phyloP scores from a whole-genome alignment of 2,329 filamentous ascomycete genomes.

The Calonectria ilicicola region DNA sequence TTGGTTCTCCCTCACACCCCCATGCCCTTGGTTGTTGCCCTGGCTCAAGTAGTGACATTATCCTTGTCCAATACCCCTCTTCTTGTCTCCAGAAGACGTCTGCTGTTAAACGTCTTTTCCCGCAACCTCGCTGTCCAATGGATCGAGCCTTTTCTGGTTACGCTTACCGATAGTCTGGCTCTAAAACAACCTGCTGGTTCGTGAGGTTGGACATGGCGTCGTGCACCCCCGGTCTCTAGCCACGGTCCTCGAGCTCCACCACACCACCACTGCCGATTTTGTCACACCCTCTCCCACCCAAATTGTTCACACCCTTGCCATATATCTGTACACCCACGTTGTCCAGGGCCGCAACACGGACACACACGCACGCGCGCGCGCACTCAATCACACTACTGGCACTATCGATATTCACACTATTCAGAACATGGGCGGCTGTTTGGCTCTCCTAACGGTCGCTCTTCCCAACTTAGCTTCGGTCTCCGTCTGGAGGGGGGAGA shows the following conservation, averaged over 20 bases:
- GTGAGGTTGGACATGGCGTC: constrained; percentile 6
- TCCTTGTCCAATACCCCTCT: constrained; percentile 2
- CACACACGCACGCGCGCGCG: background rate
- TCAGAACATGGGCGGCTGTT: background rate
- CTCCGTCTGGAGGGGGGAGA: background rate
- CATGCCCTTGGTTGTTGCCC: background rate
- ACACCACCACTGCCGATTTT: background rate
- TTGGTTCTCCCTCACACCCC: background rate
- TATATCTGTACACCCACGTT: background rate
- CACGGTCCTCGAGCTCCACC: background rate
- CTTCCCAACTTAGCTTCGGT: background rate
- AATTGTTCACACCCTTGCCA: background rate
- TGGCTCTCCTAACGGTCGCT: background rate
- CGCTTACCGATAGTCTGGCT: constrained; percentile 27
- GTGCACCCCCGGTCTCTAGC: background rate
- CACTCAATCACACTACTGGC: background rate
- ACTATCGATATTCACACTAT: background rate
- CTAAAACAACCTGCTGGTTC: constrained; percentile 13
- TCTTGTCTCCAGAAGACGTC: background rate
- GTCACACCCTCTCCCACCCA: constrained; percentile 1
- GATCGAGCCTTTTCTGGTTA: background rate
- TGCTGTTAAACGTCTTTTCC: constrained; percentile 4
- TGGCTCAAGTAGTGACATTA: background rate
- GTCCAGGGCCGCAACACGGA: constrained; percentile 1
- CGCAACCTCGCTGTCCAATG: background rate